Conservation (phyloP, 164 flowering plant species). For the Kalanchoe fedtschenkoi region DNA sequence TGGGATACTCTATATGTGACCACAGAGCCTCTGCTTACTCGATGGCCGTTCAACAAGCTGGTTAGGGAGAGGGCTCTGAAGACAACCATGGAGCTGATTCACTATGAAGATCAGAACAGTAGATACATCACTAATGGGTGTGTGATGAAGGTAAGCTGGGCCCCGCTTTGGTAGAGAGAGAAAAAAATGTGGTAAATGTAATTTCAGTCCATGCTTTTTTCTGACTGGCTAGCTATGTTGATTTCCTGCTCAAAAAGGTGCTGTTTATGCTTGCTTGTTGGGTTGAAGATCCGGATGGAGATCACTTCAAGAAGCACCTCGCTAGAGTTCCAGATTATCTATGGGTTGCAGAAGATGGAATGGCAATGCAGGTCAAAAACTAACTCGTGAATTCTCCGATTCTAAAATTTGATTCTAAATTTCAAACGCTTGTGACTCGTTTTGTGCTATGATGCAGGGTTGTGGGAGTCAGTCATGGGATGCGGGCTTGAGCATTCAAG, state of each 20-base stretch:
- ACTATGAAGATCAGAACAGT: constrained; percentile 31
- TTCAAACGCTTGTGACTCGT: neutral
- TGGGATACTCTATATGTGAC: constrained; percentile 31
- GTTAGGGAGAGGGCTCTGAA: constrained; percentile 21
- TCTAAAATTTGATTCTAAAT: neutral
- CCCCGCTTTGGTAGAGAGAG: neutral
- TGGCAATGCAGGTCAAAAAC: constrained; percentile 25
- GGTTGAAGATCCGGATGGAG: constrained; percentile 43
- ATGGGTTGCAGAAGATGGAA: constrained; percentile 52
- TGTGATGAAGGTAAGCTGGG: constrained; percentile 19
- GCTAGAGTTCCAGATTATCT: constrained; percentile 41
- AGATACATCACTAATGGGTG: constrained; percentile 24
- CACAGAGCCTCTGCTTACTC: constrained; percentile 31
- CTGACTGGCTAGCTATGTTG: too few species aligned
- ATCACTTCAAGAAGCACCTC: constrained; percentile 36
- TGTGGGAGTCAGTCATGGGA: constrained; percentile 37
- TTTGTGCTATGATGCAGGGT: constrained; percentile 20
- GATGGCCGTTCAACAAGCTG: constrained; percentile 25
- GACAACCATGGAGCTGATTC: constrained; percentile 25
- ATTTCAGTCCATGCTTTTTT: neutral
- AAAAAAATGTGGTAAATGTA: neutral
- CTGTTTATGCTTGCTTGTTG: constrained; percentile 49
- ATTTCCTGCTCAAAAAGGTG: too few species aligned
- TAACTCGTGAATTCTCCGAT: neutral
- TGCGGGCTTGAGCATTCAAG: constrained; percentile 28